A percentile compares a stretch with the other conserved stretches of the same genome.
Conservation (phyloP, 768 basidiomycete species). For the Mycena indigotica region DNA sequence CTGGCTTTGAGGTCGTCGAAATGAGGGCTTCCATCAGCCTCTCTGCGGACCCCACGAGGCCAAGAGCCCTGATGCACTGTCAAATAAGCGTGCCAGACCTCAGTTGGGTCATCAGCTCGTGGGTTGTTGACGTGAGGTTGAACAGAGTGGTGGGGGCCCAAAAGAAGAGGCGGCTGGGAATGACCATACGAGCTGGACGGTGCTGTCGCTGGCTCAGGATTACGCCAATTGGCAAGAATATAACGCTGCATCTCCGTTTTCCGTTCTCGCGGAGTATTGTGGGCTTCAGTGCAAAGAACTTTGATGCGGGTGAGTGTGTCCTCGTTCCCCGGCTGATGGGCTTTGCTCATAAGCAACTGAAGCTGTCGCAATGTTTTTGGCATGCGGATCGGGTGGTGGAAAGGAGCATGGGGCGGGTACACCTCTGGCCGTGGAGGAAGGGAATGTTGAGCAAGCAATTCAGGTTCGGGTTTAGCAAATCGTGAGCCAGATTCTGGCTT, state of each 20-base stretch:
- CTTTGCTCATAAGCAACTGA: constrained; percentile 44
- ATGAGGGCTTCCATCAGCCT: constrained; percentile 37
- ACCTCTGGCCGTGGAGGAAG: constrained; percentile 1
- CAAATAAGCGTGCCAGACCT: constrained; percentile 49
- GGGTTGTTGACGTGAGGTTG: constrained; percentile 37
- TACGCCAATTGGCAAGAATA: constrained; percentile 47
- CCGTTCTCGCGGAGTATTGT: constrained; percentile 43
- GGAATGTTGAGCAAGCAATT: not conserved
- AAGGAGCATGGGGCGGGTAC: not conserved
- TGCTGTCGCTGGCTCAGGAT: constrained; percentile 35
- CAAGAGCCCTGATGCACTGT: constrained; percentile 46
- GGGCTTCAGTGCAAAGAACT: constrained; percentile 47
- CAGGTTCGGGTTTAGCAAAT: not conserved
- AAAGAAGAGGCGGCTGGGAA: constrained; percentile 13
- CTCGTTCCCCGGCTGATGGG: constrained; percentile 46
- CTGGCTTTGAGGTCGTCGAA: constrained; percentile 49
- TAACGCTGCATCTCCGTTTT: constrained; percentile 48
- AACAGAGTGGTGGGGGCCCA: constrained; percentile 8
- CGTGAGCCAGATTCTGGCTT: not conserved
- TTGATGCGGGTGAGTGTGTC: constrained; percentile 45
- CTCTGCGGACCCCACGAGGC: constrained; percentile 49
- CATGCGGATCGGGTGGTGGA: constrained; percentile 17
- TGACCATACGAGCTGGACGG: constrained; percentile 20
- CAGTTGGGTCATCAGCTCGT: constrained; percentile 48
- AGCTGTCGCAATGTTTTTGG: constrained; percentile 44